These are phyloP conservation scores for Pinus taeda DNA, from an alignment of 75 land plant species.

Conservation along the genomic window DNA sequence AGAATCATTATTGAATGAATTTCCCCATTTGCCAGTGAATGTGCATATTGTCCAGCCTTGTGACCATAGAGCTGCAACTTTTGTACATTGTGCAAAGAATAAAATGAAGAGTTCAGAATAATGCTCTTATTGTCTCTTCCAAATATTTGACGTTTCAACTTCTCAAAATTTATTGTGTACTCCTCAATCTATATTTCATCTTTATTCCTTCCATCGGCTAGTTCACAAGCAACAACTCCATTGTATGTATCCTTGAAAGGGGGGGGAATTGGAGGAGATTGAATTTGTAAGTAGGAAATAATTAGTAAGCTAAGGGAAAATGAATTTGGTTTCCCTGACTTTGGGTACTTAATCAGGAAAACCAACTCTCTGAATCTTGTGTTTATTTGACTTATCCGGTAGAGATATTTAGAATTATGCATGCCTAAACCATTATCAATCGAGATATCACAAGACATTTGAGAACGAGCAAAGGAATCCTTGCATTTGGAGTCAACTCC, in stretches of 20 bases:
- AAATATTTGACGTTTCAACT: too few species aligned
- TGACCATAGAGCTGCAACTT: conserved; percentile 17
- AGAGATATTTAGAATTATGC: conserved; percentile 58
- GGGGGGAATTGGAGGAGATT: too few species aligned
- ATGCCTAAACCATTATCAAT: conserved; percentile 59
- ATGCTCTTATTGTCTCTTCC: too few species aligned
- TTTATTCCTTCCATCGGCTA: too few species aligned
- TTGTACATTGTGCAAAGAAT: conserved; percentile 23
- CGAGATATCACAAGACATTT: conserved; percentile 74
- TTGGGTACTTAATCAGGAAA: conserved; percentile 46
- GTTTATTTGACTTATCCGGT: conserved; percentile 52
- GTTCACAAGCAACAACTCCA: too few species aligned
- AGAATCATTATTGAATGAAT: conserved; percentile 18
- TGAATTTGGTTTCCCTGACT: too few species aligned
- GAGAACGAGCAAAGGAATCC: conserved; percentile 63
- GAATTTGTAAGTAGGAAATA: too few species aligned
- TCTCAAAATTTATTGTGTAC: too few species aligned
- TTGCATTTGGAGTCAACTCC: conserved; percentile 47
- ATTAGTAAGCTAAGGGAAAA: too few species aligned
- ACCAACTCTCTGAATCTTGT: conserved; percentile 66
- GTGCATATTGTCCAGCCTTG: conserved; percentile 28
- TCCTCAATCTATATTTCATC: too few species aligned
- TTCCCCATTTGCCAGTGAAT: conserved; percentile 43
- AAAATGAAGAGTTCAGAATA: too few species aligned
- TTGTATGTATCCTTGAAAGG: too few species aligned